Evolutionary conservation across 371 early-diverging fungal genomes (phyloP).

Genomic region (Mucor mucedo): DNA sequence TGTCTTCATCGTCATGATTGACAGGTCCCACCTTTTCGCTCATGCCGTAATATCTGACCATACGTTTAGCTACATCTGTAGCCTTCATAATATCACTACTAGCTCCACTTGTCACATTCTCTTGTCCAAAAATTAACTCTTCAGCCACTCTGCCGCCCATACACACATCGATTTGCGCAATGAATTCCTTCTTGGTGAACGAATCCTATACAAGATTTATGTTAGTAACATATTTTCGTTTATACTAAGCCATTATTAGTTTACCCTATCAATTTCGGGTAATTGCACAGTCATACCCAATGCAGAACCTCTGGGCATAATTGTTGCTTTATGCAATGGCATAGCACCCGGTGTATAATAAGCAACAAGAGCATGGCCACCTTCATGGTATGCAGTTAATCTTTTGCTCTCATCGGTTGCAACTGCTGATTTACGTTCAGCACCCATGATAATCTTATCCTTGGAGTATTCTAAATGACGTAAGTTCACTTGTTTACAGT

Average conservation of each 20-base stretch:
- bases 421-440: slow-evolving; percentile 90
- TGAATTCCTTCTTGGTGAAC: slow-evolving; percentile 81
- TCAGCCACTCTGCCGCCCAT: slow-evolving; percentile 98
- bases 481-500: slow-evolving; percentile 69
- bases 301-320: slow-evolving; percentile 94
- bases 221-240: not conserved
- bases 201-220: slow-evolving; percentile 54
- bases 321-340: slow-evolving; percentile 98
- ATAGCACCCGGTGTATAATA: slow-evolving; percentile 94
- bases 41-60: slow-evolving; percentile 96
- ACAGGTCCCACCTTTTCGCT: slow-evolving; percentile 84
- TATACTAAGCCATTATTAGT: not conserved
- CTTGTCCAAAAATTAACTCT: slow-evolving; percentile 90
- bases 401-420: slow-evolving; percentile 87
- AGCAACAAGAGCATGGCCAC: slow-evolving; percentile 96
- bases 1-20: slow-evolving; percentile 69
- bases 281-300: slow-evolving; percentile 94
- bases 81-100: slow-evolving; percentile 92
- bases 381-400: slow-evolving; percentile 97
- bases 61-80: slow-evolving; percentile 87
- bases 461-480: slow-evolving; percentile 94
- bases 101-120: slow-evolving; percentile 95
- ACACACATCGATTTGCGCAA: slow-evolving; percentile 93
- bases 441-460: slow-evolving; percentile 97
- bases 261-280: slow-evolving; percentile 90